Evolutionary conservation across 768 basidiomycete species (phyloP).

Genomic region (Calvatia gigantea): DNA sequence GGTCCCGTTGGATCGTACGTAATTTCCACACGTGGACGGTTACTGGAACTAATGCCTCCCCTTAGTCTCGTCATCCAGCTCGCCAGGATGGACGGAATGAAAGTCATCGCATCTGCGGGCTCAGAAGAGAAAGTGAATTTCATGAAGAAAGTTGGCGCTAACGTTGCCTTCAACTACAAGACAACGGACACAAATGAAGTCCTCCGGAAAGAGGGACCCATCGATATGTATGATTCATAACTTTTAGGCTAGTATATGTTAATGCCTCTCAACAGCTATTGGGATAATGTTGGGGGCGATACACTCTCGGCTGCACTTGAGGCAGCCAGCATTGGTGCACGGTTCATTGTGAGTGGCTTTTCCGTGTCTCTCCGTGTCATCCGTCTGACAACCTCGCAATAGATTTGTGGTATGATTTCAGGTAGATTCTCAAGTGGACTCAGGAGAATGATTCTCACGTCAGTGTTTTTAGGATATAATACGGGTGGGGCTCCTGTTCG

Average conservation of each 20-base stretch:
- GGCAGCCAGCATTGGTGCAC: conserved; percentile 32
- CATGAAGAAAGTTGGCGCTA: conserved; percentile 47
- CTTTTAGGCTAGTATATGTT: neutral
- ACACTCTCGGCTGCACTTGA: conserved; percentile 30
- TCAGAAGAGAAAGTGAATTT: conserved; percentile 58
- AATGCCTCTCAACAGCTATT: conserved; percentile 12
- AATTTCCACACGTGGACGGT: no score
- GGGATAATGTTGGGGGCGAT: conserved; percentile 49
- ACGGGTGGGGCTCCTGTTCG: neutral
- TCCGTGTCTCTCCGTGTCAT: neutral
- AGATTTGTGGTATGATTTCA: conserved; percentile 8
- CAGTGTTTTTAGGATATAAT: neutral
- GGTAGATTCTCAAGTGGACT: neutral
- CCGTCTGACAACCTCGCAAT: neutral
- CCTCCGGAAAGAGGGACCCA: conserved; percentile 46
- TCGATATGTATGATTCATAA: conserved; percentile 39
- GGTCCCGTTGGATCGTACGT: conserved; percentile 27
- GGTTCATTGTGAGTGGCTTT: conserved; percentile 32
- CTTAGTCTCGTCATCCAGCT: conserved; percentile 32
- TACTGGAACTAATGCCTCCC: neutral
- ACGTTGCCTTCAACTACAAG: conserved; percentile 68
- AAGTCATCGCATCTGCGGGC: conserved; percentile 63
- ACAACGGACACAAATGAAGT: conserved; percentile 39
- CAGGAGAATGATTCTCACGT: neutral
- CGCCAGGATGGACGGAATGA: conserved; percentile 35